Base-by-base conservation (phyloP, 2,329 filamentous ascomycete species). In the Exophiala alcalophila region DNA sequence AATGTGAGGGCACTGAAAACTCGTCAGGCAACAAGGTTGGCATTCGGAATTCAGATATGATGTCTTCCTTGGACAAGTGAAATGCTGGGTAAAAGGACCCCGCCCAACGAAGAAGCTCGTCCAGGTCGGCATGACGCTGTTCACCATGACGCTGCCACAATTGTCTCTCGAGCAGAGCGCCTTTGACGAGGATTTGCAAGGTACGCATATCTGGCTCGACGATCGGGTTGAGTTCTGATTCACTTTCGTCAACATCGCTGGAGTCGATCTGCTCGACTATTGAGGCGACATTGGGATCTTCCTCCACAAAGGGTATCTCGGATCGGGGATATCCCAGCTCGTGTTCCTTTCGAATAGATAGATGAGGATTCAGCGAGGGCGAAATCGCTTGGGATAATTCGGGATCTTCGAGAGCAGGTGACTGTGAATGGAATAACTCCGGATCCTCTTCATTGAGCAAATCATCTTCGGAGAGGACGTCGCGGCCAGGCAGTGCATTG, bases 101-200 rank as follows among this genome's bases (percentile, higher is more conserved):
- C 11, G 42, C 41, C 49, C 49, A 52, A 9, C 19, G 29, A 23
- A 52, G 34, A 3, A 52, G 14, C 7, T 42, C 11, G 21, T 49
- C 34, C 7, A 52, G 34, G 16, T 52, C 45, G 7, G 20, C 14
- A 27, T 34, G 10, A 4, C 15, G 11, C 4, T 41, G 24, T n/a
- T 27, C 18, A 11, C 28, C 15, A 23, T 18, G n/a, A n/a, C 12
- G 28, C 34, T 20, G 3, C 3, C 10, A 5, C n/a, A 38, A 21
- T 11, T 28, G 7, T 28, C 35, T 46, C 23, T 55, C 50, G n/a
- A 29, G 20, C 9, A 52, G 7, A 5, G 53, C 50, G 15, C 27
- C 42, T 29, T 42, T 44, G 10, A 54, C 44, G n/a, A 57, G 41
- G 26, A 57, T 49, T 14, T 53, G 43, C 16, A 55, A 33, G 11